phyloP scores from a whole-genome alignment of 2,329 filamentous ascomycete genomes.

The Microcyclosporella mali region DNA sequence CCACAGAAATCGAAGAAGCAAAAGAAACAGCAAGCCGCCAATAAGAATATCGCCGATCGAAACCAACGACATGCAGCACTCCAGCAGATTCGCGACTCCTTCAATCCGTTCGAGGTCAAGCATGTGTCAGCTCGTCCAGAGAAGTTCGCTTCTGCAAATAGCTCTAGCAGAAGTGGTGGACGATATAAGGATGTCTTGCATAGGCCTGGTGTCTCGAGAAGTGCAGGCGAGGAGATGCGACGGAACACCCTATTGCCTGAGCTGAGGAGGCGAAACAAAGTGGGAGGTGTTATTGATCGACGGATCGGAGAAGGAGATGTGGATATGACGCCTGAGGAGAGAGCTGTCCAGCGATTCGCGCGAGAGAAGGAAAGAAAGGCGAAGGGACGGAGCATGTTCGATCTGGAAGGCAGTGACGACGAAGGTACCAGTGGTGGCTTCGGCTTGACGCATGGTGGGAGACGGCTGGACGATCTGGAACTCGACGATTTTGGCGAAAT shows the following conservation, averaged over 20 bases:
- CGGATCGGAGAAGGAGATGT: constrained; percentile 95
- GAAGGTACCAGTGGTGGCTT: constrained; percentile 36
- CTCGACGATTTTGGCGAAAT: constrained; percentile 60
- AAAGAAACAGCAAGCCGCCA: constrained; percentile 48
- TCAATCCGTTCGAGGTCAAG: constrained; percentile 94
- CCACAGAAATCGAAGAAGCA: constrained; percentile 95
- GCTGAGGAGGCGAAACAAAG: constrained; percentile 81
- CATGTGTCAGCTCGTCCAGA: constrained; percentile 57
- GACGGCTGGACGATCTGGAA: constrained; percentile 62
- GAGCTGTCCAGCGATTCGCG: constrained; percentile 84
- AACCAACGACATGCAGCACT: constrained; percentile 71
- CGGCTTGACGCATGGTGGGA: constrained; percentile 74
- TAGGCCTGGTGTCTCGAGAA: constrained; percentile 77
- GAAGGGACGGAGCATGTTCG: constrained; percentile 76
- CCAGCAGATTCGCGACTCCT: constrained; percentile 82
- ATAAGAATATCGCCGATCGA: constrained; percentile 61
- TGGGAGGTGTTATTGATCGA: constrained; percentile 85
- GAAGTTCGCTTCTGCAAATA: constrained; percentile 66
- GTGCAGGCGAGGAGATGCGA: constrained; percentile 78
- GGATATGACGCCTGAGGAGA: constrained; percentile 86
- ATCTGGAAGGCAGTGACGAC: constrained; percentile 77
- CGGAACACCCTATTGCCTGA: constrained; percentile 80
- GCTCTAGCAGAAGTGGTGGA: constrained; percentile 40
- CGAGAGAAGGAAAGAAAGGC: constrained; percentile 74
- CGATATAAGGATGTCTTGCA: constrained; percentile 55